Percentiles rank a stretch among this genome's conserved stretches.
Evolutionary conservation across 2,329 filamentous ascomycete genomes (phyloP).

Genomic region (Colletotrichum cereale): DNA sequence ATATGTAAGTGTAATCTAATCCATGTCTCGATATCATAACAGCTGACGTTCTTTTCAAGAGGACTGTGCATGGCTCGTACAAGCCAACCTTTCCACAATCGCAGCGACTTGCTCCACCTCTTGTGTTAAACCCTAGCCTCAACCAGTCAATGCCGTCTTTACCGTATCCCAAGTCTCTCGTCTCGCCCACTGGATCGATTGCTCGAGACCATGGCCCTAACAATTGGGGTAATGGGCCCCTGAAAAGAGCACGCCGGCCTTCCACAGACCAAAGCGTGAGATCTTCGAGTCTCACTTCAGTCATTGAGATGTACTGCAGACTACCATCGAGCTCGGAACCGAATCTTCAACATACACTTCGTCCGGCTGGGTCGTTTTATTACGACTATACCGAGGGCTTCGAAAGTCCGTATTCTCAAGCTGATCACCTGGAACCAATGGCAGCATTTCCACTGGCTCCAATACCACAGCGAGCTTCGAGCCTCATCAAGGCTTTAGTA

Average conservation of each 20-base stretch:
- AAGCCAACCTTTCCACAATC: slow-evolving; percentile 53
- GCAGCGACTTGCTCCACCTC: slow-evolving; percentile 52
- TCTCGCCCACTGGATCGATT: slow-evolving; percentile 36
- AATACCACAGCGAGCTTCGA: slow-evolving; percentile 45
- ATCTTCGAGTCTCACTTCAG: slow-evolving; percentile 63
- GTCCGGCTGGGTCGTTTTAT: slow-evolving; percentile 55
- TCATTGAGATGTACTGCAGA: slow-evolving; percentile 61
- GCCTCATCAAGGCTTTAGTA: slow-evolving; percentile 45
- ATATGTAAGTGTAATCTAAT: slow-evolving; percentile 52
- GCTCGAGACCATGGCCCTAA: slow-evolving; percentile 41
- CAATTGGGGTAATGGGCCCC: slow-evolving; percentile 42
- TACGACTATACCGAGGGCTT: slow-evolving; percentile 68
- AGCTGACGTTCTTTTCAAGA: slow-evolving; percentile 50
- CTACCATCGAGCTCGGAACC: slow-evolving; percentile 43
- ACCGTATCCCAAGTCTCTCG: slow-evolving; percentile 41
- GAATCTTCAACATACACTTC: slow-evolving; percentile 46
- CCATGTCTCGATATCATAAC: not conserved
- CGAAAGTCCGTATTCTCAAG: slow-evolving; percentile 48
- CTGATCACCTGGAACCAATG: not conserved
- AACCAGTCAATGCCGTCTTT: slow-evolving; percentile 58
- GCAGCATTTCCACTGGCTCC: slow-evolving; percentile 48
- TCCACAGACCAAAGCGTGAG: slow-evolving; percentile 55
- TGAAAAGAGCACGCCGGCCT: slow-evolving; percentile 50
- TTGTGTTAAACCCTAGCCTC: slow-evolving; percentile 55
- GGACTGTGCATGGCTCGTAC: slow-evolving; percentile 58